A percentile compares a stretch with the other conserved stretches of the same genome.
Conservation (phyloP, 768 basidiomycete species). For the Mrakia hoshinonis region DNA sequence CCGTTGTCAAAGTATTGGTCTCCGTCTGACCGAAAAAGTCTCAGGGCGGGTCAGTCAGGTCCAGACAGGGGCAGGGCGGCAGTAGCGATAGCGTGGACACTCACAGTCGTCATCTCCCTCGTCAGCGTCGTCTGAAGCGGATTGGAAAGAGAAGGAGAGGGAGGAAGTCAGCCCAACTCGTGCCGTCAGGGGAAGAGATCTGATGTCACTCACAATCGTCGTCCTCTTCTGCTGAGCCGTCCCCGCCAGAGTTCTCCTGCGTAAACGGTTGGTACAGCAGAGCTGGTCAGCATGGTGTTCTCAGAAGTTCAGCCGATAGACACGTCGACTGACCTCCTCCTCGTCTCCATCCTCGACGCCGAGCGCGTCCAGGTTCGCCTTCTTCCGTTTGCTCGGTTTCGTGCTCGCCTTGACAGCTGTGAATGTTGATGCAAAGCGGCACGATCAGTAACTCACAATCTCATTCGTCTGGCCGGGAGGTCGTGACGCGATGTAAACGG, state of each 20-base stretch:
- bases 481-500: not conserved
- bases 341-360: conserved; percentile 13
- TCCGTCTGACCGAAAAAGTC: conserved; percentile 18
- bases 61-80: too few relatives aligned
- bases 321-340: conserved; percentile 8
- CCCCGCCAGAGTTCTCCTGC: conserved; percentile 18
- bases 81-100: too few relatives aligned
- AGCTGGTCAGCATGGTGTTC: not conserved
- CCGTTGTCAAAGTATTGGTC: conserved; percentile 30
- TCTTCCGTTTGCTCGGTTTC: conserved; percentile 14
- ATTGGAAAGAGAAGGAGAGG: too few relatives aligned
- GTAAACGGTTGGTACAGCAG: not conserved
- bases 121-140: conserved; percentile 28
- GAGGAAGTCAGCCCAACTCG: too few relatives aligned
- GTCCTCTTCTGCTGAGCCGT: conserved; percentile 17
- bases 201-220: too few relatives aligned
- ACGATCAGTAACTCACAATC: too few relatives aligned
- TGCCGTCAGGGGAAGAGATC: too few relatives aligned
- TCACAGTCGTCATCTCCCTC: conserved; percentile 29
- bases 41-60: too few relatives aligned
- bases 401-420: not conserved
- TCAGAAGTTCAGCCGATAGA: not conserved
- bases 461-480: too few relatives aligned
- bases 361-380: conserved; percentile 8
- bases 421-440: not conserved